These are phyloP conservation scores for Fraxinus platypoda DNA, from an alignment of 305 asterid species.

Conservation along the genomic window DNA sequence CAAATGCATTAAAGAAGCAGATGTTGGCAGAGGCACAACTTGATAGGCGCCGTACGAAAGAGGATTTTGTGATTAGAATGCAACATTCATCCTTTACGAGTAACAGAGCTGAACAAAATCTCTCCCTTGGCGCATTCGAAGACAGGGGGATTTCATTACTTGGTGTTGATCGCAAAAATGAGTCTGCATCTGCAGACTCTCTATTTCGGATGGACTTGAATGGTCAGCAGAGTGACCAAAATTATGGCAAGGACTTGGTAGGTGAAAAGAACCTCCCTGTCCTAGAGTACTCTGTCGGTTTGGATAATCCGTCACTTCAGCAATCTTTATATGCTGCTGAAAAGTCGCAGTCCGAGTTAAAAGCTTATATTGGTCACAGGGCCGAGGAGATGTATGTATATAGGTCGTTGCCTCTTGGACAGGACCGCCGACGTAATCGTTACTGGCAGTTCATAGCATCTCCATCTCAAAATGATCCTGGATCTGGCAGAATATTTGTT, in stretches of 20 bases:
- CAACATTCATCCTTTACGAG: slow-evolving; percentile 34
- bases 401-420: slow-evolving; percentile 87
- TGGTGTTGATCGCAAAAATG: slow-evolving; percentile 36
- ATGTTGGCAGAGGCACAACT: slow-evolving; percentile 92
- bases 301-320: slow-evolving; percentile 50
- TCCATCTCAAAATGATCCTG: slow-evolving; percentile 74
- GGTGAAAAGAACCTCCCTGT: slow-evolving; percentile 40
- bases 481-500: slow-evolving; percentile 71
- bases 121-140: slow-evolving; percentile 26
- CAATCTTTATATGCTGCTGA: slow-evolving; percentile 63
- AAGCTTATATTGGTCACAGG: slow-evolving; percentile 59
- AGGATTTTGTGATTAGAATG: slow-evolving; percentile 51
- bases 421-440: slow-evolving; percentile 77
- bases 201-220: slow-evolving; percentile 44
- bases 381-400: slow-evolving; percentile 80
- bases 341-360: slow-evolving; percentile 67
- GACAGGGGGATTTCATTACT: slow-evolving; percentile 39
- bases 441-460: slow-evolving; percentile 82
- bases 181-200: slow-evolving; percentile 31
- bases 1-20: slow-evolving; percentile 87
- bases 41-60: slow-evolving; percentile 85
- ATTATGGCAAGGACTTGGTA: slow-evolving; percentile 28
- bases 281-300: slow-evolving; percentile 40
- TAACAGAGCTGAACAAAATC: slow-evolving; percentile 38
- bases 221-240: slow-evolving; percentile 43